Base-by-base conservation (phyloP, 2,329 filamentous ascomycete species). In the Pyrenochaeta sp. region DNA sequence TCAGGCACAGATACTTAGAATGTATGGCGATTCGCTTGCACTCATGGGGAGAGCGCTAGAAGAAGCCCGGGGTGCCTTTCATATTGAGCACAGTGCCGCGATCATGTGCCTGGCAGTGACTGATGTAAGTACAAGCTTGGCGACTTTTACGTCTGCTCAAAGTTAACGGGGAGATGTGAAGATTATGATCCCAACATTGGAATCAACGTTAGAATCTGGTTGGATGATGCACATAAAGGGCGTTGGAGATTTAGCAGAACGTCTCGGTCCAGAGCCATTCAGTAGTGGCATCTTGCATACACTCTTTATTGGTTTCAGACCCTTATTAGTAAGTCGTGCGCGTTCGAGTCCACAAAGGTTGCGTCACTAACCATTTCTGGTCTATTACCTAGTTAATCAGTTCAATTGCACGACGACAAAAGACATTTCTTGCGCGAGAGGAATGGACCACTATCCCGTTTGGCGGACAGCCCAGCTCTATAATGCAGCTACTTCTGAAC, bases 61-160 rank as follows among this genome's bases (percentile, higher is more conserved):
- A 15, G 29, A 28, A 35, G 28, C 42, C 18, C 42, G 17, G 5
- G 42, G 36, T 23, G 22, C 14, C n/a, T 35, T 35, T 27, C 13
- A 40, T 6, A 29, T 45, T 13, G 35, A 35, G 19, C 35, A 40
- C 17, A 20, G 35, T 35, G 20, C 29, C 18, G 35, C 42, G 14
- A 40, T 40, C 19, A 45, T 45, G 42, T 45, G 42, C 29, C 28
- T 45, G 23, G 42, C 42, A 21, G 42, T 45, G n/a, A 45, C 29
- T 11, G 42, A 40, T 27, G 42, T 45, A 35, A 28, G 42, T 40
- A 18, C 14, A 24, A 10, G 3, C 24, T 21, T 17, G 20, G 18
- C n/a, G 6, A 38, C 13, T 6, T 20, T 28, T 9, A 18, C 17
- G 11, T 21, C 13, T 13, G 14, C 21, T 14, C 22, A 18, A 28